Conservation (phyloP, 352 stramenopile genomes). For the Globisporangium cederbergense region DNA sequence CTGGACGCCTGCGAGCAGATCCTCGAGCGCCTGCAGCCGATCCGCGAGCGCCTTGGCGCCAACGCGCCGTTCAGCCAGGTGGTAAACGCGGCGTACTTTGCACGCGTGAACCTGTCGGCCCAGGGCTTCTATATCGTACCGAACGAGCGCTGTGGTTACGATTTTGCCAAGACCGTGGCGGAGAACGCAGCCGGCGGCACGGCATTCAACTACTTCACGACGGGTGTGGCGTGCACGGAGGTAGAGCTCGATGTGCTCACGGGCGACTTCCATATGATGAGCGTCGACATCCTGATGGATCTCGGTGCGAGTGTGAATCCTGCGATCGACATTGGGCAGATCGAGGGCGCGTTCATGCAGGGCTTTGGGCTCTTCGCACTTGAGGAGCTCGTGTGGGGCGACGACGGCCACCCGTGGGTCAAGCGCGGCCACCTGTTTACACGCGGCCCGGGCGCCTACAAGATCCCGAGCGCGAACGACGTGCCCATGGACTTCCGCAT, state of each 20-base stretch:
- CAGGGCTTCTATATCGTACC: slow-evolving; percentile 96
- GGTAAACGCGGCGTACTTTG: slow-evolving; percentile 88
- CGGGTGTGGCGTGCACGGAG: slow-evolving; percentile 89
- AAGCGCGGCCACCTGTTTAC: slow-evolving; percentile 92
- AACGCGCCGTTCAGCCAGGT: slow-evolving; percentile 83
- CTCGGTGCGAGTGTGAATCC: slow-evolving; percentile 95
- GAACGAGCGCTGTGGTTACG: slow-evolving; percentile 90
- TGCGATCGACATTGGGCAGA: slow-evolving; percentile 96
- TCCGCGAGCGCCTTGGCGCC: slow-evolving; percentile 67
- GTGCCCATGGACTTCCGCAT: slow-evolving; percentile 94
- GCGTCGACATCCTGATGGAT: slow-evolving; percentile 88
- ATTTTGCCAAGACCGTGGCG: slow-evolving; percentile 85
- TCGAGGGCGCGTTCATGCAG: slow-evolving; percentile 97
- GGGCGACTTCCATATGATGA: slow-evolving; percentile 88
- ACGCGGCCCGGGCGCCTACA: slow-evolving; percentile 94
- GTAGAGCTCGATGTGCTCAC: slow-evolving; percentile 96
- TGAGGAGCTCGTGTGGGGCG: slow-evolving; percentile 94
- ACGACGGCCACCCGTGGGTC: slow-evolving; percentile 93
- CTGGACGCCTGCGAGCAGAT: slow-evolving; percentile 96
- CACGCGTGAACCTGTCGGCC: slow-evolving; percentile 91
- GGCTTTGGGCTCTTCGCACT: slow-evolving; percentile 94
- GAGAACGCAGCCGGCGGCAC: slow-evolving; percentile 90
- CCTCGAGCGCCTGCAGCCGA: slow-evolving; percentile 82
- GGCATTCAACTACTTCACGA: slow-evolving; percentile 97
- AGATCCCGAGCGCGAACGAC: slow-evolving; percentile 97